A percentile compares a stretch with the other conserved stretches of the same genome.
Evolutionary conservation across 495 filamentous ascomycete genomes (phyloP).

Genomic region (Aspergillus taichungensis): DNA sequence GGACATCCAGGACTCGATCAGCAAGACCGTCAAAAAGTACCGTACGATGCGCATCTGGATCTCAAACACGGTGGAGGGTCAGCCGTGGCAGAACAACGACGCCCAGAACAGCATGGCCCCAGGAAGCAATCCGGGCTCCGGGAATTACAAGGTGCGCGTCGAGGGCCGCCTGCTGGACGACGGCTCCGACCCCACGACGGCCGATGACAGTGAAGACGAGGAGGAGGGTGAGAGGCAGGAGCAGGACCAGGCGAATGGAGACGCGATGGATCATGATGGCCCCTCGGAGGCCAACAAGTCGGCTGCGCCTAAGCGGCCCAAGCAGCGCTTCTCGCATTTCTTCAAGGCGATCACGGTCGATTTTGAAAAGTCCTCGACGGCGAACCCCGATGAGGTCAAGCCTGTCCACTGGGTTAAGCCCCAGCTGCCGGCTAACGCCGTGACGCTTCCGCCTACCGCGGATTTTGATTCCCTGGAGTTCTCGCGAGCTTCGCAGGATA

Average conservation of each 20-base stretch:
- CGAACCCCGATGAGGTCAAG: constrained; percentile 45
- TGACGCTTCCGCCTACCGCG: constrained; percentile 38
- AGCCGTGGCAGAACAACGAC: constrained; percentile 75
- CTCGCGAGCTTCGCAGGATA: constrained; percentile 84
- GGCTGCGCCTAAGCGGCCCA: constrained; percentile 30
- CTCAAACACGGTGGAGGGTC: constrained; percentile 88
- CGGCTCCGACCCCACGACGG: constrained; percentile 38
- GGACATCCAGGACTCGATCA: constrained; percentile 79
- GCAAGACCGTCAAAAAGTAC: constrained; percentile 69
- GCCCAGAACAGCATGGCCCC: constrained; percentile 15
- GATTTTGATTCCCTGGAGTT: constrained; percentile 92
- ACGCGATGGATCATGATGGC: constrained; percentile 55
- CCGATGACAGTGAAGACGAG: constrained; percentile 52
- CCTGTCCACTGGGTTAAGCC: constrained; percentile 68
- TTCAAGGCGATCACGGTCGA: constrained; percentile 88
- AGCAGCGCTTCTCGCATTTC: constrained; percentile 78
- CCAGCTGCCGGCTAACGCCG: constrained; percentile 42
- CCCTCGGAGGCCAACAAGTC: constrained; percentile 26
- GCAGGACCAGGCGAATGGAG: constrained; percentile 15
- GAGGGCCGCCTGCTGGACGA: constrained; percentile 84
- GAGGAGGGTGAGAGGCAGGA: constrained; percentile 21
- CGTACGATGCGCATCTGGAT: constrained; percentile 90
- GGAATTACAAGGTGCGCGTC: constrained; percentile 81
- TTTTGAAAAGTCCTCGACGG: constrained; percentile 55
- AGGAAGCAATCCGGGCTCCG: constrained; percentile 35